Percentiles rank a stretch among this genome's conserved stretches.
Conservation (phyloP, 1,284 basidiomycete genomes). For the Mycosarcoma maydis region DNA sequence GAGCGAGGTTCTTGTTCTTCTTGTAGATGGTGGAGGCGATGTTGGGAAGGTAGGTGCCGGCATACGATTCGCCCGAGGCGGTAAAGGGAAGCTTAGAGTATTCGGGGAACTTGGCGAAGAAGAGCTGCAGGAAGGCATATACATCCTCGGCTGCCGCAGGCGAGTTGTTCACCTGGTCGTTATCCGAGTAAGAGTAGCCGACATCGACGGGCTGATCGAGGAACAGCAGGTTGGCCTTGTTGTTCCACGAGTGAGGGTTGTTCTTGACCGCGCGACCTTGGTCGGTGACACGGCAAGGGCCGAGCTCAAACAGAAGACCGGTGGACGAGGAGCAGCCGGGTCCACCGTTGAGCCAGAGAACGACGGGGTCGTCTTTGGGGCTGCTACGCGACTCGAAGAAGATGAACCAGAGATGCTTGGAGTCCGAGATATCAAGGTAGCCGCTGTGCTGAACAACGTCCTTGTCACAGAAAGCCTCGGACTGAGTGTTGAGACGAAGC, state of each 20-base stretch:
- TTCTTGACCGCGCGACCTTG: conserved; percentile 76
- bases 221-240: conserved; percentile 76
- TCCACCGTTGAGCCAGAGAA: conserved; percentile 89
- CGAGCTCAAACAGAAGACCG: conserved; percentile 82
- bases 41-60: conserved; percentile 72
- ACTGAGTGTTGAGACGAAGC: conserved; percentile 71
- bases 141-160: conserved; percentile 83
- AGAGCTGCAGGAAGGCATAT: conserved; percentile 87
- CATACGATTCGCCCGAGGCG: conserved; percentile 72
- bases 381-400: conserved; percentile 83
- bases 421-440: conserved; percentile 85
- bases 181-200: conserved; percentile 83
- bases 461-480: conserved; percentile 76
- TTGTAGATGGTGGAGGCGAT: conserved; percentile 61
- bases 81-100: conserved; percentile 63
- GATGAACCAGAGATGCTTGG: conserved; percentile 88
- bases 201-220: conserved; percentile 83
- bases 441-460: conserved; percentile 82
- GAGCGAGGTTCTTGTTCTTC: conserved; percentile 61
- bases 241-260: conserved; percentile 84
- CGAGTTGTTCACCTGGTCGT: conserved; percentile 77
- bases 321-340: conserved; percentile 70
- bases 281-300: conserved; percentile 79
- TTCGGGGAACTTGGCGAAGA: conserved; percentile 72
- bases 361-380: conserved; percentile 79